Evolutionary conservation across 768 basidiomycete species (phyloP).

Genomic region (Xerocomellus intermedius): DNA sequence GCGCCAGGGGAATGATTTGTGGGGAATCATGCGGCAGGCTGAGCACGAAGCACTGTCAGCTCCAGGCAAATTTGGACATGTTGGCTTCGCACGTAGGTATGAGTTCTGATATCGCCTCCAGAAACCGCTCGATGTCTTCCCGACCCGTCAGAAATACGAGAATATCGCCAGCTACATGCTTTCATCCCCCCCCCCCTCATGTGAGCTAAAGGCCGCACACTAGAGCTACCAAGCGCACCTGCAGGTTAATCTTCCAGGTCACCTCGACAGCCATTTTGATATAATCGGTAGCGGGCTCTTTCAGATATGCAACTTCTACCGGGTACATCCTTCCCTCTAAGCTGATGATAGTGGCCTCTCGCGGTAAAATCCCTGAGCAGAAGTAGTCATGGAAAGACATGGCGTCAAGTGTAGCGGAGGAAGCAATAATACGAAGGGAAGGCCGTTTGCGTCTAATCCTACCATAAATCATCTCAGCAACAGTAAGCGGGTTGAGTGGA

Average conservation of each 20-base stretch:
- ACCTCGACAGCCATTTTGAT: constrained; percentile 78
- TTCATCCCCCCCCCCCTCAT: neutral
- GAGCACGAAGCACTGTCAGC: neutral
- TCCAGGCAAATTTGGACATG: neutral
- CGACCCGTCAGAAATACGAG: constrained; percentile 93
- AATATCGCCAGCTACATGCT: constrained; percentile 87
- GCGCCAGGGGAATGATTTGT: constrained; percentile 63
- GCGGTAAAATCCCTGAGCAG: constrained; percentile 53
- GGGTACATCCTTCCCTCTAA: constrained; percentile 95
- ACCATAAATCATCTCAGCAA: constrained; percentile 4
- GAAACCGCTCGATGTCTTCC: constrained; percentile 91
- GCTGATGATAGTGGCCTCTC: constrained; percentile 81
- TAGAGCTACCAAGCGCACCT: constrained; percentile 46
- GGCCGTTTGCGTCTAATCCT: constrained; percentile 93
- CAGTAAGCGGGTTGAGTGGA: neutral
- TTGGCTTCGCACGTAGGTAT: constrained; percentile 54
- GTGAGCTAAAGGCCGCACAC: neutral
- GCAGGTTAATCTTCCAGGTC: constrained; percentile 76
- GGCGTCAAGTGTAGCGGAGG: constrained; percentile 96
- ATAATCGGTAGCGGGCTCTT: constrained; percentile 77
- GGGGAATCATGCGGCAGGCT: constrained; percentile 56
- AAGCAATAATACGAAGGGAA: constrained; percentile 86
- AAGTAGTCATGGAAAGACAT: constrained; percentile 89
- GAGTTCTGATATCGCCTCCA: constrained; percentile 78
- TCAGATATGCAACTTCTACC: constrained; percentile 87